Evolutionary conservation across 768 basidiomycete genomes (phyloP).

Genomic region (Lyophyllum shimeji): DNA sequence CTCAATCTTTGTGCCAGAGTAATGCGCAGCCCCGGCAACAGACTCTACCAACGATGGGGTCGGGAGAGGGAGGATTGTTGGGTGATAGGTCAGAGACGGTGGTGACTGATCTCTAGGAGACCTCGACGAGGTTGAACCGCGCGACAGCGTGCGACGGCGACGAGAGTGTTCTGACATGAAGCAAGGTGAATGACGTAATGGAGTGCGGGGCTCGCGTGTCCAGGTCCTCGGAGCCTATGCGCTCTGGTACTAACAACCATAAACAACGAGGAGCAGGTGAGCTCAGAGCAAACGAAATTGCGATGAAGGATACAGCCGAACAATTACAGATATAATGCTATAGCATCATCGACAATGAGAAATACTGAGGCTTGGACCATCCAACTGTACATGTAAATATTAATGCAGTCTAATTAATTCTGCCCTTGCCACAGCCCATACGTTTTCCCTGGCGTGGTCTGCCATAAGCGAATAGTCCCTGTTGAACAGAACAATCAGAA

Average conservation of each 20-base stretch:
- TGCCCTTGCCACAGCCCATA: conserved; percentile 90
- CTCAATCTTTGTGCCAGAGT: conserved; percentile 51
- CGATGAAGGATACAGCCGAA: conserved; percentile 4
- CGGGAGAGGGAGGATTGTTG: conserved; percentile 43
- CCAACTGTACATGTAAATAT: conserved; percentile 21
- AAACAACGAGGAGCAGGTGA: conserved; percentile 4
- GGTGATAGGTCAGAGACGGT: conserved; percentile 48
- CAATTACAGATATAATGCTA: conserved; percentile 17
- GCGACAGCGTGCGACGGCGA: conserved; percentile 22
- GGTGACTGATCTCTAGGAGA: conserved; percentile 33
- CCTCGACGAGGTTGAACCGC: conserved; percentile 11
- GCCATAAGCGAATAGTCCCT: conserved; percentile 97
- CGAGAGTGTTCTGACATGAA: conserved; percentile 15
- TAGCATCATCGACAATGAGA: conserved; percentile 18
- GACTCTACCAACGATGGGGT: conserved; percentile 54
- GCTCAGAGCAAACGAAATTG: neutral
- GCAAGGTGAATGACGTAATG: conserved; percentile 6
- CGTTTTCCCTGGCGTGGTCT: conserved; percentile 89
- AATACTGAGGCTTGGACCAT: conserved; percentile 14
- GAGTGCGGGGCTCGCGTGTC: conserved; percentile 1
- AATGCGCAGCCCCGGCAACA: conserved; percentile 62
- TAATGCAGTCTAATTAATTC: conserved; percentile 31
- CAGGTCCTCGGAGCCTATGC: neutral
- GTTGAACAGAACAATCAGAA: conserved; percentile 7
- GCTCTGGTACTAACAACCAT: conserved; percentile 8